Conservation (phyloP, 1,284 basidiomycete genomes). For the Apiotrichum porosum region DNA sequence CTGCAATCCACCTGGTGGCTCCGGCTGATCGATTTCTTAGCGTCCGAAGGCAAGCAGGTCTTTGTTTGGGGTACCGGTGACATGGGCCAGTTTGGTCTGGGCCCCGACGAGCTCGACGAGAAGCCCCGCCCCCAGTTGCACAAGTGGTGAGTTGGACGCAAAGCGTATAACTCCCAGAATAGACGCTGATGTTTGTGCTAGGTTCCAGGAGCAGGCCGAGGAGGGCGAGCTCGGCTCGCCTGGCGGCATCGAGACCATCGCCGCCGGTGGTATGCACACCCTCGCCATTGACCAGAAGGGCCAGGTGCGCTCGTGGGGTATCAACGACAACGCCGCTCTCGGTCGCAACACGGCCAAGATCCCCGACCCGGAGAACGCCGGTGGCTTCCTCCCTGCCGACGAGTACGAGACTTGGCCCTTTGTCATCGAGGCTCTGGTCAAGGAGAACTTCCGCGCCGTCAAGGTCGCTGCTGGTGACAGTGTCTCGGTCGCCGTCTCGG, state of each 20-base stretch:
- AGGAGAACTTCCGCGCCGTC: constrained; percentile 74
- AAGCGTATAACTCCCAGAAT: no score
- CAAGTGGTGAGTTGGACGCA: constrained; percentile 46
- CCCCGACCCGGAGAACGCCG: constrained; percentile 57
- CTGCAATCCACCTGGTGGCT: no score
- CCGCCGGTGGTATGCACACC: constrained; percentile 78
- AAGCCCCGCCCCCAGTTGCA: constrained; percentile 66
- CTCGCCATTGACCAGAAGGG: constrained; percentile 78
- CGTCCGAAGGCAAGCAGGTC: constrained; percentile 48
- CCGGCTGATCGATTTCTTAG: no score
- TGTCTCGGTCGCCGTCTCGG: constrained; percentile 72
- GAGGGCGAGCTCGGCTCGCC: constrained; percentile 52
- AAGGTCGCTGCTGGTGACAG: constrained; percentile 77
- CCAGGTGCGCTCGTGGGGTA: constrained; percentile 77
- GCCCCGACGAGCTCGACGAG: constrained; percentile 62
- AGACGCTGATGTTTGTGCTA: no score
- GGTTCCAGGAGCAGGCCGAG: constrained; percentile 46
- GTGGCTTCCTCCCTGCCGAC: constrained; percentile 63
- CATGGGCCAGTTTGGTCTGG: constrained; percentile 83
- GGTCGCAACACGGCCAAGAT: constrained; percentile 73
- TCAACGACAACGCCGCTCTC: constrained; percentile 87
- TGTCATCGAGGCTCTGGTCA: constrained; percentile 64
- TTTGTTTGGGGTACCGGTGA: constrained; percentile 80
- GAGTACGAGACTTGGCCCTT: constrained; percentile 71
- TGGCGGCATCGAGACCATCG: constrained; percentile 66